Conservation (phyloP, 768 basidiomycete species). For the Suillus bovinus region DNA sequence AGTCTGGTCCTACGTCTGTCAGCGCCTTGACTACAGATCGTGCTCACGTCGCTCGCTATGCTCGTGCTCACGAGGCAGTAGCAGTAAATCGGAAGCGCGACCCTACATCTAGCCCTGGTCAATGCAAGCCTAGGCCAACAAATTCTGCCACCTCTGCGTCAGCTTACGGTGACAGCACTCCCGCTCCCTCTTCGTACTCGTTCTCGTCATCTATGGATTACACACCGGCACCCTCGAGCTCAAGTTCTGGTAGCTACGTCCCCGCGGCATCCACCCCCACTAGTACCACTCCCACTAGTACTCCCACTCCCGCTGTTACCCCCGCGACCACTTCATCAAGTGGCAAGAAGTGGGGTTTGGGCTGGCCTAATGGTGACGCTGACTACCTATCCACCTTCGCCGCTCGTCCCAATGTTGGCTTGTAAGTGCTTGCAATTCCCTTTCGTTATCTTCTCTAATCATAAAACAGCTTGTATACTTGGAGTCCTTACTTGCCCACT, state of each 20-base stretch:
- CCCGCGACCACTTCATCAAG: conserved; percentile 9
- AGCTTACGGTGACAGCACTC: not conserved
- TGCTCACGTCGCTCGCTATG: conserved; percentile 45
- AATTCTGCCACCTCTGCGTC: conserved; percentile 13
- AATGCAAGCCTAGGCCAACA: conserved; percentile 58
- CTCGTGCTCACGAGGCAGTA: conserved; percentile 39
- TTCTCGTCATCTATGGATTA: conserved; percentile 8
- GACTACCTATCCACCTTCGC: conserved; percentile 52
- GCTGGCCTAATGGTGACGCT: conserved; percentile 63
- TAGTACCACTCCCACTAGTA: conserved; percentile 15
- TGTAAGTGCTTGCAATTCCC: conserved; percentile 35
- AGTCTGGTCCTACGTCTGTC: conserved; percentile 46
- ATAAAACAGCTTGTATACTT: conserved; percentile 56
- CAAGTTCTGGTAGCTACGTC: not conserved
- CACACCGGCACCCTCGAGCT: conserved; percentile 19
- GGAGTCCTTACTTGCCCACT: conserved; percentile 57
- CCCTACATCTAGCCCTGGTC: conserved; percentile 39
- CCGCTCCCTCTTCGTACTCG: conserved; percentile 20
- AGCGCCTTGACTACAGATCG: conserved; percentile 51
- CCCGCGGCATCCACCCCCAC: too few species aligned
- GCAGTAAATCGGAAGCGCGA: conserved; percentile 52
- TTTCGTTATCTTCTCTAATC: not conserved
- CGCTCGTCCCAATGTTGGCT: conserved; percentile 38
- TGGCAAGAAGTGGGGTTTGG: conserved; percentile 57
- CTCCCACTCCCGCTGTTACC: conserved; percentile 22